Conservation (phyloP, 495 filamentous ascomycete species). For the Thozetella sp. region DNA sequence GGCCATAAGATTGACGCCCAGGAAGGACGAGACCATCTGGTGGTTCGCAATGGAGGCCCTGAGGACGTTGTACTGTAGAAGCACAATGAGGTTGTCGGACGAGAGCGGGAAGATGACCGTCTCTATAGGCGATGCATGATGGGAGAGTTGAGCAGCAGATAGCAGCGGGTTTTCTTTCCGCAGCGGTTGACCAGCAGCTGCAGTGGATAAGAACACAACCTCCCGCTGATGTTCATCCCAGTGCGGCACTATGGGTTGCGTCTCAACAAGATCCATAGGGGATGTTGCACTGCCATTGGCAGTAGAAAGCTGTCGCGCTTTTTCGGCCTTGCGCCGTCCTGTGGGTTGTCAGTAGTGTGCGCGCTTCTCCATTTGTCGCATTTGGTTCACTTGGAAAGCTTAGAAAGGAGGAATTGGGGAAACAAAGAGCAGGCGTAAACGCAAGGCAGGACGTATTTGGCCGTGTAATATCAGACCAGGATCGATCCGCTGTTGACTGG, state of each 20-base stretch:
- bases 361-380: background rate
- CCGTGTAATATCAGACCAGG: too few relatives aligned
- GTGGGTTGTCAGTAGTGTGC: background rate
- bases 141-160: slow-evolving; percentile 15
- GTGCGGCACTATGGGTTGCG: background rate
- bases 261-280: background rate
- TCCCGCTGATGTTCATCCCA: background rate
- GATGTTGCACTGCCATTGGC: background rate
- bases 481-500: too few relatives aligned
- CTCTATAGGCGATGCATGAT: slow-evolving; percentile 14
- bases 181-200: background rate
- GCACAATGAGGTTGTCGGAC: slow-evolving; percentile 41
- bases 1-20: slow-evolving; percentile 15
- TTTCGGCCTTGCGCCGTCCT: background rate
- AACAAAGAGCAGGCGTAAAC: too few relatives aligned
- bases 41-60: slow-evolving; percentile 38
- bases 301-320: background rate
- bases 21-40: slow-evolving; percentile 33
- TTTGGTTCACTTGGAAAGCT: too few relatives aligned
- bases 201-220: background rate
- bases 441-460: too few relatives aligned
- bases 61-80: slow-evolving; percentile 46
- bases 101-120: slow-evolving; percentile 33
- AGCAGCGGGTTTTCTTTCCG: slow-evolving; percentile 11
- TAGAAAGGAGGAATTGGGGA: too few relatives aligned